Evolutionary conservation across 2,329 filamentous ascomycete species (phyloP), one percentile per base, ranked within the genome.

Genomic region (Davidsoniella eucalypti): DNA sequence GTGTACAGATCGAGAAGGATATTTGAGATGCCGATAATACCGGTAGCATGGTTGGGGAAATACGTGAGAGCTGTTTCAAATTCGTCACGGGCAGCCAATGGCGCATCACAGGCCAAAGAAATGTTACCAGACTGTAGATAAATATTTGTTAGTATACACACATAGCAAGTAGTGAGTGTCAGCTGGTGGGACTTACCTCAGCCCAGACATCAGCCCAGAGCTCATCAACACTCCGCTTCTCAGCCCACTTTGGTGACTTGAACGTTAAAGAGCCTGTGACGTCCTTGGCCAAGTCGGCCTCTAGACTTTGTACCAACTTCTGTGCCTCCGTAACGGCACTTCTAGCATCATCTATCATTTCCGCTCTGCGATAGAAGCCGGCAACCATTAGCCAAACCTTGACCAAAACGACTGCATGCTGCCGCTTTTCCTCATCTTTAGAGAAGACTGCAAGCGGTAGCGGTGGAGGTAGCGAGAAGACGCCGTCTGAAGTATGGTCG

Each of bases 351-450:
- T 88, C 82, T 50, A 78, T 77, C 68, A 93, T 78, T 7, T 75
- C 76, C 6, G 90, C 86, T 49, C 87, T 77, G 25, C 87, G 78
- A 61, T 96, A 98, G 56, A 96, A 80, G 0, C 83, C 83, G 2
- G 87, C 83, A 54, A 95, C 87, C 61, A 92, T 82, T 7, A 95
- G 70, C 92, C 92, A 98, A 29, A 95, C 80, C 56, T 82, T 82
- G 17, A 87, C 69, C 14, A 98, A 62, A 9, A 78, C 67, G 5
- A 67, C 66, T 29, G 64, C 67, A 42, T 73, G 69, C 49, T 71
- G 70, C 26, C 67, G 65, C 55, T 65, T 68, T 54, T 71, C 66
- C 56, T 73, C 71, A 8, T 72, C 71, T 56, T 71, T 72, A 6
- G 75, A 64, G 50, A 79, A 76, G 36, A 74, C 69, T 16, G 78